These are phyloP conservation scores for Malassezia furfur DNA, from an alignment of 1,284 basidiomycete genomes.

Conservation along the genomic window DNA sequence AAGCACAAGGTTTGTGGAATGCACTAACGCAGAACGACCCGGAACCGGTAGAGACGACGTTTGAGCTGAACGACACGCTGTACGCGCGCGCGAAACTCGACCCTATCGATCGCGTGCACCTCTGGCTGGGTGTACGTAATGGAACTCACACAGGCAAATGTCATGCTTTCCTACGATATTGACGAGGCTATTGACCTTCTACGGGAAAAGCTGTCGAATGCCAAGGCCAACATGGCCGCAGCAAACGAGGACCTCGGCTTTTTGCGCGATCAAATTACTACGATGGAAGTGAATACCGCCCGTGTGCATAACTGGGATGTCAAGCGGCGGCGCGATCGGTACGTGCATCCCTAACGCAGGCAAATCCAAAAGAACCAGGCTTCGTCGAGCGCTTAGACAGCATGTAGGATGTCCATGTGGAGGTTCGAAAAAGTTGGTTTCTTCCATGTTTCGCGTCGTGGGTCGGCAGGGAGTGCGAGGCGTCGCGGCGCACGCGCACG, in stretches of 20 bases:
- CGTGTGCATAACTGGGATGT: conserved; percentile 95
- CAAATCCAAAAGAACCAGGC: background rate
- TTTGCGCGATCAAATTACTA: conserved; percentile 84
- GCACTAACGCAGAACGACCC: conserved; percentile 17
- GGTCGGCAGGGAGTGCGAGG: no score
- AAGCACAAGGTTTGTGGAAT: conserved; percentile 53
- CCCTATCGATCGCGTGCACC: conserved; percentile 75
- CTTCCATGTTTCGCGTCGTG: no score
- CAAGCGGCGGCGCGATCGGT: conserved; percentile 62
- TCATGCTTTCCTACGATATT: conserved; percentile 90
- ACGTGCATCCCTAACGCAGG: background rate
- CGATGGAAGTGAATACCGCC: conserved; percentile 97
- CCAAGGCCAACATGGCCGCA: conserved; percentile 61
- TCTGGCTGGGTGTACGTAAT: conserved; percentile 79
- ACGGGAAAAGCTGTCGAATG: conserved; percentile 64
- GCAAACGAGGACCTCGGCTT: conserved; percentile 84
- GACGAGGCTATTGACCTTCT: conserved; percentile 70
- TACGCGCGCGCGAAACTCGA: conserved; percentile 81
- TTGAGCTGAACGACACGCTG: conserved; percentile 90
- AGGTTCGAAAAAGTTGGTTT: no score
- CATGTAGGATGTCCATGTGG: background rate
- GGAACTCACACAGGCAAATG: conserved; percentile 52
- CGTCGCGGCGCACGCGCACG: no score
- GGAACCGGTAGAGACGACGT: conserved; percentile 69
- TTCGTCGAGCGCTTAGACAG: background rate